Conservation (phyloP, 352 stramenopile genomes). For the Pythium aquatile region DNA sequence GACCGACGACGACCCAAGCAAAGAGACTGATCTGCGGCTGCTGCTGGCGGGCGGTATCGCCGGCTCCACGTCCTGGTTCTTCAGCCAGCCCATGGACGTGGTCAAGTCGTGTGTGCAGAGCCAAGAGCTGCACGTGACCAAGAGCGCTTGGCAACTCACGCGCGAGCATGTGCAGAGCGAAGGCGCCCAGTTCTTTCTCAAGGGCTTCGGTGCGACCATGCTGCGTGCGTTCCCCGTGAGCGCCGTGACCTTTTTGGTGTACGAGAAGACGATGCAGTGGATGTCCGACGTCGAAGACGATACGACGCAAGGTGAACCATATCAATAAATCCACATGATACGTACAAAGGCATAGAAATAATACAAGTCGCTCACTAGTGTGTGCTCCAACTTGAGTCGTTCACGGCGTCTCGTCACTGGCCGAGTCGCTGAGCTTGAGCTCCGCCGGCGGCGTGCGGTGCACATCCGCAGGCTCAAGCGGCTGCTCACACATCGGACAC, state of each 20-base stretch:
- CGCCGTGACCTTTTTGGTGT: slow-evolving; percentile 84
- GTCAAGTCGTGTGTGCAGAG: slow-evolving; percentile 90
- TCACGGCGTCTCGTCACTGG: slow-evolving; percentile 20
- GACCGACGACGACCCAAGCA: slow-evolving; percentile 46
- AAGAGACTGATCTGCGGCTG: slow-evolving; percentile 66
- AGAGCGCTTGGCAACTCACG: slow-evolving; percentile 46
- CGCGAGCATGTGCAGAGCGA: slow-evolving; percentile 46
- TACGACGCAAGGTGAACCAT: background rate
- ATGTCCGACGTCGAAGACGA: slow-evolving; percentile 40
- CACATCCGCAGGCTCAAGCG: slow-evolving; percentile 32
- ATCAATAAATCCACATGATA: slow-evolving; percentile 2
- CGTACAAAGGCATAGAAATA: background rate
- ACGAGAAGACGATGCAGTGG: slow-evolving; percentile 82
- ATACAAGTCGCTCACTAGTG: background rate
- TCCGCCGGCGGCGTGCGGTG: slow-evolving; percentile 14
- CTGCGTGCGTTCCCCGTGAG: slow-evolving; percentile 80
- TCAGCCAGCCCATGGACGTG: slow-evolving; percentile 86
- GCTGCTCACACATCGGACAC: slow-evolving; percentile 79
- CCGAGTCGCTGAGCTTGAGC: slow-evolving; percentile 14
- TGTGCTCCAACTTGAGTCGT: background rate
- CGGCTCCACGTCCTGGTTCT: slow-evolving; percentile 74
- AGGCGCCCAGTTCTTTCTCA: slow-evolving; percentile 72
- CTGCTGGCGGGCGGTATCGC: slow-evolving; percentile 75
- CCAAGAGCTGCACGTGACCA: slow-evolving; percentile 44
- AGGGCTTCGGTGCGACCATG: slow-evolving; percentile 79